phyloP scores from a whole-genome alignment of 495 filamentous ascomycete genomes.

The Friedmanniomyces endolithicus region DNA sequence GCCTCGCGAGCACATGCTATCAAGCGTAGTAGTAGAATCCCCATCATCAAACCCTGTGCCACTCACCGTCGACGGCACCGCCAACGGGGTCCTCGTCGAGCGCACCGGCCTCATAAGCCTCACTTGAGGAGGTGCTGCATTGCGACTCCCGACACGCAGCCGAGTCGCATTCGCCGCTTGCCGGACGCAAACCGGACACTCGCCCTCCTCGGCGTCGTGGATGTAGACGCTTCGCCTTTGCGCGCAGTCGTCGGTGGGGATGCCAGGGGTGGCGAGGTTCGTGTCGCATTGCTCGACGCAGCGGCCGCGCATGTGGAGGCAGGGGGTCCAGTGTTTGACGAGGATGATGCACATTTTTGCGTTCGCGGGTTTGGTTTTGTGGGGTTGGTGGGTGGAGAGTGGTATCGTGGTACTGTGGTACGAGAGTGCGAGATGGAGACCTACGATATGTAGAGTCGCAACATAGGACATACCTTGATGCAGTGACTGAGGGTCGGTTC shows the following conservation, averaged over 20 bases:
- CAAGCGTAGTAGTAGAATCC: background rate
- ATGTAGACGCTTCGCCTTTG: background rate
- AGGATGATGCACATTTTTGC: background rate
- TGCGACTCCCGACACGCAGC: background rate
- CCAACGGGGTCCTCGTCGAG: too few relatives aligned
- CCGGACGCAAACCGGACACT: slow-evolving; percentile 2
- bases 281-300: slow-evolving; percentile 1
- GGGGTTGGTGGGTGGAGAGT: too few relatives aligned
- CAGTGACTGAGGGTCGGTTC: too few relatives aligned
- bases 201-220: background rate
- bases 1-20: background rate
- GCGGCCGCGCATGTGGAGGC: slow-evolving; percentile 7
- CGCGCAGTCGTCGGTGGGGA: background rate
- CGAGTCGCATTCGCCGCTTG: background rate
- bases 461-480: too few relatives aligned
- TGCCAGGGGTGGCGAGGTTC: background rate
- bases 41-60: too few relatives aligned
- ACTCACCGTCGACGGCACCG: too few relatives aligned
- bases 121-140: too few relatives aligned
- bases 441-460: too few relatives aligned
- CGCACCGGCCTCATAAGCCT: too few relatives aligned
- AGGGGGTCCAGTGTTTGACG: background rate
- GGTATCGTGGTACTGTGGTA: background rate
- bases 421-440: too few relatives aligned
- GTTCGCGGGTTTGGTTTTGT: too few relatives aligned